Evolutionary conservation across 1,284 basidiomycete species (phyloP), one percentile per base, ranked within the genome.

Genomic region (Ustilago crameri): DNA sequence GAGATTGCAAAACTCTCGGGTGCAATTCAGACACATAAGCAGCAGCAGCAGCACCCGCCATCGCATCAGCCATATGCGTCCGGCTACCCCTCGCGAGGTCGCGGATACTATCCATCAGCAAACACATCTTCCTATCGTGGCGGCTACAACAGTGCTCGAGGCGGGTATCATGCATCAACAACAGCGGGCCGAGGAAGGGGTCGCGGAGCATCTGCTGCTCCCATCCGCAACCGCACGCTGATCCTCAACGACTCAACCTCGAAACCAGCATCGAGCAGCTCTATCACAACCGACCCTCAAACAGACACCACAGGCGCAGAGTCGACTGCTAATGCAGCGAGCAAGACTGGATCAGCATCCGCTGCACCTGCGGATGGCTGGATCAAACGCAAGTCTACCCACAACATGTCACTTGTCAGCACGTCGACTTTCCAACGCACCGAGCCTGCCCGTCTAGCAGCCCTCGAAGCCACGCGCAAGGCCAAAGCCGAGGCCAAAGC

Each of bases 391-490:
- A 78, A 74, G 37, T 59, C 75, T 10, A 70, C 68, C 0, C 69
- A 69, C 54, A 80, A 79, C 52, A 69, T 82, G 72, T 72, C 75
- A 30, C 65, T 82, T 8, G 76, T 82, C 47, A 78, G 74, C 48
- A 45, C 74, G 2, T 64, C 65, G 1, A 70, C 74, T 0, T 80
- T 72, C 42, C 50, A 78, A 34, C 74, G 78, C 46, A 78, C 74
- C 26, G 78, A 79, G 43, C 73, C 76, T 1, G 75, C 76, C n/a
- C 72, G 78, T 9, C 27, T 75, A 20, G 77, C 77, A 20, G 75
- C 75, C 1, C 48, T 77, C 12, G 76, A 67, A 30, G 76, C 74
- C 18, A 64, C 71, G 3, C 58, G 64, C 22, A 58, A 75, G 20
- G 73, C 73, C 15, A 68, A 69, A 48, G 62, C 57, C 12, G 50